Conservation (phyloP, 805 yeast genomes). For the Jamesozyma jinghongensis region DNA sequence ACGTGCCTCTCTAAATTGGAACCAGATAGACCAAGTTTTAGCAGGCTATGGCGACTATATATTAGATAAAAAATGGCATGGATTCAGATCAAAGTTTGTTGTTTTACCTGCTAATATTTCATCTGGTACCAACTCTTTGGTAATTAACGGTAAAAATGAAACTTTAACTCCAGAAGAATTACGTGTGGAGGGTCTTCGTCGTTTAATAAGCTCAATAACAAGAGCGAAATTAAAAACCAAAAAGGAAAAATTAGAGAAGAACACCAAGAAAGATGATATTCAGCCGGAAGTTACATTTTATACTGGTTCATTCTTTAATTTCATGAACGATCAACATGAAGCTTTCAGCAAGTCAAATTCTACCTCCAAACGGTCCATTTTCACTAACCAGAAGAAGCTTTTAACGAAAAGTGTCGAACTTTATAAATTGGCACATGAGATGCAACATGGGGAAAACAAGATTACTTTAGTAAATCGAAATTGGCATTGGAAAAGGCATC, state of each 20-base stretch:
- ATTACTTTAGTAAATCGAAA: conserved; percentile 64
- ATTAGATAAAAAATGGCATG: conserved; percentile 41
- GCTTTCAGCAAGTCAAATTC: conserved; percentile 27
- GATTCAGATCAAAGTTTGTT: conserved; percentile 72
- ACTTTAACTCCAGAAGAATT: conserved; percentile 72
- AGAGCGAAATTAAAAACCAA: conserved; percentile 42
- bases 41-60: conserved; percentile 82
- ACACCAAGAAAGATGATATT: conserved; percentile 37
- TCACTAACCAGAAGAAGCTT: conserved; percentile 25
- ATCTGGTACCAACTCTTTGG: conserved; percentile 33
- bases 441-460: conserved; percentile 54
- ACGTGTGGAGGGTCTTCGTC: conserved; percentile 82
- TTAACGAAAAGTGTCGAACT: conserved; percentile 45
- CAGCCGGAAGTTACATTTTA: conserved; percentile 75
- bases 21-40: conserved; percentile 77
- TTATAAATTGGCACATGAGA: conserved; percentile 47
- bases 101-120: conserved; percentile 72
- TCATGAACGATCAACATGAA: conserved; percentile 46
- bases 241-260: conserved; percentile 31
- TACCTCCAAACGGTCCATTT: conserved; percentile 32
- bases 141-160: conserved; percentile 45
- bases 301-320: conserved; percentile 73
- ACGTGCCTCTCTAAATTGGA: conserved; percentile 69
- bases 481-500: conserved; percentile 83
- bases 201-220: conserved; percentile 53